Evolutionary conservation across 805 yeast genomes (phyloP), one percentile per base, ranked within the genome.

Genomic region (Candida rishiriensis): DNA sequence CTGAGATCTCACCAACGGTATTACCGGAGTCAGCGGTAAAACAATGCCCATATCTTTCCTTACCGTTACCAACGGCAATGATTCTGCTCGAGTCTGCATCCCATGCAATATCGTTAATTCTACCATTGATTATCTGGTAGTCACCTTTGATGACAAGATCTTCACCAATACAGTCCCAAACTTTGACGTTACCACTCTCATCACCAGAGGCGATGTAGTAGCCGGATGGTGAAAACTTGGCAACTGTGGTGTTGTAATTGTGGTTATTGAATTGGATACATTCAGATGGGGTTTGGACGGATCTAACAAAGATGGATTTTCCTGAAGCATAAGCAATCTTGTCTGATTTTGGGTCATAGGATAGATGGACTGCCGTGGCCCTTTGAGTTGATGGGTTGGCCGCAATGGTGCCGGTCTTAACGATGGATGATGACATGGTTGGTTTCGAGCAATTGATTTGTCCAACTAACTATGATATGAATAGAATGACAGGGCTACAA

Each of bases 21-120:
- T 93, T 93, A 48, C 99, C 99, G 1, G 96, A 78, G 60, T 93
- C 99, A 77, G 85, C 85, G 8, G 96, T 80, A 63, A 91, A 88
- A 51, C 95, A 89, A 54, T 85, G 96, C 7, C 98, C 99, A 59
- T 79, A 90, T 48, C 85, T 76, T 55, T 89, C 97, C 53, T 84
- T 84, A 40, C 98, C 99, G 54, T 86, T 84, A 43, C 99, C 99
- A 10, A 90, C 98, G 1, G 96, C 96, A 59, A 93, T 87, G 41
- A 93, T 69, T 53, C 99, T 76, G 48, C 81, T 72, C 38, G 82
- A 79, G 58, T 91, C 99, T 26, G 83, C 83, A 63, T 93, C 98
- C 98, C 98, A 91, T 1, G 88, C 83, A 48, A 91, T 69, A 48
- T 87, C 90, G 53, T 77, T 84, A 57, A 93, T 81, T 8, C 86